These are phyloP conservation scores for Tripidium arundinaceum DNA, from an alignment of 202 grass and related monocot genomes.

Conservation along the genomic window DNA sequence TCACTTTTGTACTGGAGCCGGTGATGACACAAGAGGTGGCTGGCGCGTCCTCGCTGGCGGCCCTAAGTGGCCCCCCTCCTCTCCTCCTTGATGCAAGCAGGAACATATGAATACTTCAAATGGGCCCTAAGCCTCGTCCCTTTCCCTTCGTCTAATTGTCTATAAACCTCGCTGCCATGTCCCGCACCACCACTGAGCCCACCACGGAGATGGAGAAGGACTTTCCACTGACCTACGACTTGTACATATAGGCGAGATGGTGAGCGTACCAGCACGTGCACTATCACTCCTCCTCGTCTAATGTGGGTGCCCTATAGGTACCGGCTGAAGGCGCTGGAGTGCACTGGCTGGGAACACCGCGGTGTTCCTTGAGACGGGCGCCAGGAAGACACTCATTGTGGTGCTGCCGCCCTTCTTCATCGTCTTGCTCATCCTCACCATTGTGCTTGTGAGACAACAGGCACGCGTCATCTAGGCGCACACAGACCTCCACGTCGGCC, in stretches of 20 bases:
- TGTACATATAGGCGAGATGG: conserved; percentile 17
- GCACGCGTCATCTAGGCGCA: conserved; percentile 50
- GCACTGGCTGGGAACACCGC: conserved; percentile 55
- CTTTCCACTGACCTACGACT: background rate
- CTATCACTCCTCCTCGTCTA: background rate
- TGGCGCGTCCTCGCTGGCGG: too few species aligned
- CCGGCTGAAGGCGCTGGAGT: conserved; percentile 75
- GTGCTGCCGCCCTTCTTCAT: conserved; percentile 44
- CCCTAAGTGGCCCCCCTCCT: too few species aligned
- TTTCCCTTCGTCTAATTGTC: too few species aligned
- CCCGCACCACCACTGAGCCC: too few species aligned
- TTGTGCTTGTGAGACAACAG: conserved; percentile 68
- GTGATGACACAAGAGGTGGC: too few species aligned
- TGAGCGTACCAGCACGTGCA: background rate
- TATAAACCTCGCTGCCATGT: too few species aligned
- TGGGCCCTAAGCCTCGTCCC: too few species aligned
- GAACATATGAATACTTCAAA: too few species aligned
- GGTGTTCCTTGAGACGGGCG: conserved; percentile 61
- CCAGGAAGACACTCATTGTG: conserved; percentile 78
- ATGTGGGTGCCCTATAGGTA: conserved; percentile 38
- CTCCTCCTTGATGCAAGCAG: too few species aligned
- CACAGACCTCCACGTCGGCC: conserved; percentile 55
- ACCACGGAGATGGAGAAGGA: too few species aligned
- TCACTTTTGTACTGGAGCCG: too few species aligned
- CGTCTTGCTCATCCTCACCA: conserved; percentile 70